Evolutionary conservation across 495 filamentous ascomycete genomes (phyloP).

Genomic region (Daldinia concentrica): DNA sequence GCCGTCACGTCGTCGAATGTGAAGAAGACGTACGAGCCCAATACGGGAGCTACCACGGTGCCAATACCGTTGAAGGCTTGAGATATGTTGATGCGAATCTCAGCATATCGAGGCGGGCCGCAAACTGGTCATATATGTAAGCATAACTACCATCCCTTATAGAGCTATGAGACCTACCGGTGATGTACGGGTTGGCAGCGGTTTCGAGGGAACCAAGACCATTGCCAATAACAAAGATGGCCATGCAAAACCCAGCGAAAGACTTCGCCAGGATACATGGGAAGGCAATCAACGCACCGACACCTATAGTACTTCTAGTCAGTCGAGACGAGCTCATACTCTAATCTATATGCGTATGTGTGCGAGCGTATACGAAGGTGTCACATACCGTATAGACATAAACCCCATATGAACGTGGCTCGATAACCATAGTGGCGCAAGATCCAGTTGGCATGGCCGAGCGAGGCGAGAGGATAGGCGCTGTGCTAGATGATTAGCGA

Average conservation of each 20-base stretch:
- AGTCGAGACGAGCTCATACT: neutral
- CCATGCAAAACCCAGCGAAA: conserved; percentile 75
- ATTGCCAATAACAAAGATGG: conserved; percentile 74
- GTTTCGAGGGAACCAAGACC: conserved; percentile 78
- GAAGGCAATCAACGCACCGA: conserved; percentile 54
- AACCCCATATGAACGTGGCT: conserved; percentile 67
- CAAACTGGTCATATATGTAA: conserved; percentile 51
- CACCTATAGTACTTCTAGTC: conserved; percentile 26
- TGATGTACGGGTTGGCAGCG: conserved; percentile 72
- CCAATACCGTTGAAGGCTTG: conserved; percentile 77
- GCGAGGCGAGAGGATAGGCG: conserved; percentile 67
- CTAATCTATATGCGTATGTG: conserved; percentile 20
- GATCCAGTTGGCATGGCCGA: conserved; percentile 72
- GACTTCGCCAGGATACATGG: conserved; percentile 53
- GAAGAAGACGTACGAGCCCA: conserved; percentile 77
- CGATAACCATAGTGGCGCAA: conserved; percentile 70
- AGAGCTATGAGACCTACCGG: conserved; percentile 43
- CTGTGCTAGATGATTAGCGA: conserved; percentile 37
- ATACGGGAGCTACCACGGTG: conserved; percentile 67
- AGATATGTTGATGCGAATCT: conserved; percentile 73
- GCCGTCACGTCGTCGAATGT: conserved; percentile 60
- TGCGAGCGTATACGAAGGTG: conserved; percentile 44
- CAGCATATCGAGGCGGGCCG: conserved; percentile 72
- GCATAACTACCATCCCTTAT: neutral
- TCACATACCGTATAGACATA: conserved; percentile 58